A percentile compares a stretch with the other conserved stretches of the same genome.
phyloP scores from a whole-genome alignment of 306 rosid genomes.

The Prunus dulcis region DNA sequence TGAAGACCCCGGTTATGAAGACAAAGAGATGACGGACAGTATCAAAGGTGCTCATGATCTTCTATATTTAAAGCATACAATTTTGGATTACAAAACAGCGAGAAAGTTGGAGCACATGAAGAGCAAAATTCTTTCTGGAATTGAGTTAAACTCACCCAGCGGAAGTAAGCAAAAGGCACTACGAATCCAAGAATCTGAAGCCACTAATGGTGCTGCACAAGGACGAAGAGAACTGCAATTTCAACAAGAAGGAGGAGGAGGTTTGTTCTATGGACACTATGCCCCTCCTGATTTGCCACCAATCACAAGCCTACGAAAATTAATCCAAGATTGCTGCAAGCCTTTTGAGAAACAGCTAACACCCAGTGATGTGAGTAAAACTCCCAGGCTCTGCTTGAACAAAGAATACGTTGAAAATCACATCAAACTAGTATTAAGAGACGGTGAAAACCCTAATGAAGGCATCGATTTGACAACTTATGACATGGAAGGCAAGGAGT shows the following conservation, averaged over 20 bases:
- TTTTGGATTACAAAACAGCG: background rate
- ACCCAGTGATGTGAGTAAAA: background rate
- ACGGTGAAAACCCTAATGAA: background rate
- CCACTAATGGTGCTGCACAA: background rate
- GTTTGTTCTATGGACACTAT: background rate
- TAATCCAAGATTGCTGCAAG: background rate
- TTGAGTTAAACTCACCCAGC: background rate
- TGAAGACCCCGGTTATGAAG: background rate
- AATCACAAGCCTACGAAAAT: background rate
- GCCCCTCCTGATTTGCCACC: background rate
- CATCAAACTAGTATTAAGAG: background rate
- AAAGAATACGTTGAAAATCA: background rate
- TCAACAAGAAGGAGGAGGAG: background rate
- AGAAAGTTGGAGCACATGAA: background rate
- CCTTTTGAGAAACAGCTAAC: conserved; percentile 13
- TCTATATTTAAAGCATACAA: background rate
- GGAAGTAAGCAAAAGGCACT: background rate
- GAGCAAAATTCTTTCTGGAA: background rate
- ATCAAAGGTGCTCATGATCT: background rate
- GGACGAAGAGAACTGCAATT: background rate
- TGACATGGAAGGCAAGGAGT: background rate
- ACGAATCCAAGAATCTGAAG: background rate
- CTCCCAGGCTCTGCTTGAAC: background rate
- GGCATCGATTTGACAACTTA: background rate
- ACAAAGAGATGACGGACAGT: background rate